A percentile compares a stretch with the other conserved stretches of the same genome.
phyloP scores from a whole-genome alignment of 139 green algal genomes.

The Chlorella sp. region DNA sequence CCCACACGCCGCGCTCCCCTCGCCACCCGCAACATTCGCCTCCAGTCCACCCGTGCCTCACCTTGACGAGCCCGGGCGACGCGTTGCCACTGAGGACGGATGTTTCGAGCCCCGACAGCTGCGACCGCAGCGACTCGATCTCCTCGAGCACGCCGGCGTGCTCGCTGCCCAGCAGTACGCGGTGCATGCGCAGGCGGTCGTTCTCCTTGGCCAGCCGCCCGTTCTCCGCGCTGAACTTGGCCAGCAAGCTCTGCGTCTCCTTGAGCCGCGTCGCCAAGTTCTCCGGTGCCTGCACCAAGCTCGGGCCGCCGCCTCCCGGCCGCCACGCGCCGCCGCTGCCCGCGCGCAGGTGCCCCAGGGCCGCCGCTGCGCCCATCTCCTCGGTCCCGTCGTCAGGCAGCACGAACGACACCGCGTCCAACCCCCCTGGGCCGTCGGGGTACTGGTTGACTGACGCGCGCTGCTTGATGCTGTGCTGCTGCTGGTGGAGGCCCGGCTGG shows the following conservation, averaged over 20 bases:
- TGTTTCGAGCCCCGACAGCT: conserved; percentile 24
- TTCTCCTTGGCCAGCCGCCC: conserved; percentile 55
- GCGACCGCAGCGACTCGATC: conserved; percentile 30
- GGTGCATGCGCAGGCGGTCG: conserved; percentile 34
- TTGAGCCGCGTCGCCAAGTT: conserved; percentile 23
- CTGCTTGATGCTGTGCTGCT: too few relatives aligned
- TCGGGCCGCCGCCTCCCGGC: conserved; percentile 2
- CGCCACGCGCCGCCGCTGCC: not conserved
- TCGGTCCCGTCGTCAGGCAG: too few relatives aligned
- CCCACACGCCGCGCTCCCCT: too few relatives aligned
- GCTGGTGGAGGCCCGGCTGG: too few relatives aligned
- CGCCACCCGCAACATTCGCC: too few relatives aligned
- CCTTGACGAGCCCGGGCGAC: not conserved
- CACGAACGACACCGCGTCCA: too few relatives aligned
- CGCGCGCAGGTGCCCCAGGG: too few relatives aligned
- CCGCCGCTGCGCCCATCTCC: too few relatives aligned
- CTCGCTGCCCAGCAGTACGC: conserved; percentile 5
- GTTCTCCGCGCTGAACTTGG: conserved; percentile 61
- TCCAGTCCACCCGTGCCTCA: too few relatives aligned
- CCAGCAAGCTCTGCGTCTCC: conserved; percentile 39
- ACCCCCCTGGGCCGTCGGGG: too few relatives aligned
- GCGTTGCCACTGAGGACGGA: conserved; percentile 13
- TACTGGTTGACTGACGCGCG: too few relatives aligned
- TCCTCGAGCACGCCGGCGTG: conserved; percentile 32
- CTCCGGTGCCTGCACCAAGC: not conserved